A percentile compares a stretch with the other conserved stretches of the same genome.
phyloP scores from a whole-genome alignment of 176 grass and related monocot genomes.

The Tuctoria greenei region DNA sequence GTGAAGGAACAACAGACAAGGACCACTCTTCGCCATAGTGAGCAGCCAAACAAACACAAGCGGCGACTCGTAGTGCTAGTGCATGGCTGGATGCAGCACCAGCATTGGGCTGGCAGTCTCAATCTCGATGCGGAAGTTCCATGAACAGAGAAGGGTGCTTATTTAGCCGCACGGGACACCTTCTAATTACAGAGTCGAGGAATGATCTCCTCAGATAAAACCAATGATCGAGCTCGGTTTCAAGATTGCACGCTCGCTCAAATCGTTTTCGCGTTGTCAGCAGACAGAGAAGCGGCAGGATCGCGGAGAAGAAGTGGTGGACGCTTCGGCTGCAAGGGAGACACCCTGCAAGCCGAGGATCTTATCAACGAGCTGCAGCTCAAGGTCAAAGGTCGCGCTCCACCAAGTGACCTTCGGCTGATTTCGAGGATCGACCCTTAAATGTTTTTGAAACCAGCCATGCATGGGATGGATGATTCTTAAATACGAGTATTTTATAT shows the following conservation, averaged over 20 bases:
- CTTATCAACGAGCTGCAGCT: neutral
- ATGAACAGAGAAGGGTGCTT: neutral
- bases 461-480: no score
- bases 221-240: neutral
- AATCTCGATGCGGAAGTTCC: neutral
- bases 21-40: neutral
- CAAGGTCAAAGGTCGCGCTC: neutral
- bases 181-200: neutral
- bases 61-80: neutral
- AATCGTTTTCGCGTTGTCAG: neutral
- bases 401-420: neutral
- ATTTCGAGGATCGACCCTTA: neutral
- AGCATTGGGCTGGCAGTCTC: neutral
- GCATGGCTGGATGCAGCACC: neutral
- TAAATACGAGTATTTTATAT: no score
- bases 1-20: slow-evolving; percentile 5
- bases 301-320: neutral
- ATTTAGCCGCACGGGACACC: neutral
- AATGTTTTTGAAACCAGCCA: no score
- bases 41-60: slow-evolving; percentile 1
- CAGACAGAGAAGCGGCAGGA: neutral
- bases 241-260: neutral
- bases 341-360: slow-evolving; percentile 20
- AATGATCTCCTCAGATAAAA: neutral
- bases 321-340: neutral